These are phyloP conservation scores for Puccinellia tenuiflora DNA, from an alignment of 176 grass and related monocot genomes.

Conservation along the genomic window DNA sequence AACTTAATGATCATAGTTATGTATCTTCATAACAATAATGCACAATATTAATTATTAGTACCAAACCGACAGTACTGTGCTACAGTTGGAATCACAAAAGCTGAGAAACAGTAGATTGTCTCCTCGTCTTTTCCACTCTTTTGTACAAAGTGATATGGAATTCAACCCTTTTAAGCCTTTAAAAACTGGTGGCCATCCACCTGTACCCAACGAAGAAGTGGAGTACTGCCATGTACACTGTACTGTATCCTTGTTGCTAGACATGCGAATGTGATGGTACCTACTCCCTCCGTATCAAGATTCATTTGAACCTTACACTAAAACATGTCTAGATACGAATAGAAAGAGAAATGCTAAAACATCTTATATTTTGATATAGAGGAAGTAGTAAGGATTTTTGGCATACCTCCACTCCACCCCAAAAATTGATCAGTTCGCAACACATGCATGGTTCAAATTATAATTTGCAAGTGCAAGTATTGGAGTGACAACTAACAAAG, in stretches of 20 bases:
- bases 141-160: slow-evolving; percentile 21
- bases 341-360: no score
- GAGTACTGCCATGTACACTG: not conserved
- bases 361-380: no score
- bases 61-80: not conserved
- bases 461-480: no score
- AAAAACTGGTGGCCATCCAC: slow-evolving; percentile 10
- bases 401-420: no score
- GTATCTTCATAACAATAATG: not conserved
- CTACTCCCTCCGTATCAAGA: no score
- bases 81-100: slow-evolving; percentile 16
- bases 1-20: not conserved
- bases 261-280: not conserved
- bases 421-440: no score
- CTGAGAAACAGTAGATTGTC: slow-evolving; percentile 27
- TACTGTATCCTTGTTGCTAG: not conserved
- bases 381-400: no score
- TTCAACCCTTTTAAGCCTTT: slow-evolving; percentile 43
- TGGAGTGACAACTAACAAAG: no score
- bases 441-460: no score
- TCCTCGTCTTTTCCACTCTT: slow-evolving; percentile 31
- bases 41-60: not conserved
- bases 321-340: no score
- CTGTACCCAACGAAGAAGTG: not conserved
- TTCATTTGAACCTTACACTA: no score